Base-by-base conservation (phyloP, 2,329 filamentous ascomycete species). In the Dactylellina cionopaga region DNA sequence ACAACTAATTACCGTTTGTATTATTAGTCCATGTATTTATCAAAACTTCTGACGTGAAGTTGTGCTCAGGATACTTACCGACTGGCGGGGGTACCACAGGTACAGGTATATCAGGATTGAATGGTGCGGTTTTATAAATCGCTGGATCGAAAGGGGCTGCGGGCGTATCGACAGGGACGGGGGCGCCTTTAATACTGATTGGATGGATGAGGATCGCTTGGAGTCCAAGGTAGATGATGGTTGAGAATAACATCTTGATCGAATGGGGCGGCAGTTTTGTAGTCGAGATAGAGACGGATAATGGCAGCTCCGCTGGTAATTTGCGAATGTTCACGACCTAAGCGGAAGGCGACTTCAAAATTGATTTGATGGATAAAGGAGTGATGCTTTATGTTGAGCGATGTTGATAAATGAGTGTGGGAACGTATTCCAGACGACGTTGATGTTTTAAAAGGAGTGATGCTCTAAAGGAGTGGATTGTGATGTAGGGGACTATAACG, bases 61-160 rank as follows among this genome's bases (percentile, higher is more conserved):
- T 47, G 13, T 24, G 44, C 37, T 10, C 7, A 19, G 17, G 46
- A 13, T 60, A 31, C 58, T 52, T 65, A 72, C 68, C 22, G 4
- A 19, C 13, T 39, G 68, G 59, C 11, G 68, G 43, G 4, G 41
- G n/a, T 4, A 72, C 68, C 10, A 33, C 52, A 7, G 68, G 68
- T 5, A 72, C 68, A 4, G 68, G 68, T 15, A 72, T 72, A 4
- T 56, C 55, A 11, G 68, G 59, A 31, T 72, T 72, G 44, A 65
- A 72, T 3, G 59, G 52, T 19, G 68, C 31, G 35, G 10, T 19
- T 35, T 72, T 72, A 11, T 51, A 41, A 17, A 52, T 46, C 37
- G 51, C 55, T 2, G 52, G 19, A 25, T 55, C 52, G 13, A 60
- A 44, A 25, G 37, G 49, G 15, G 46, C 44, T 9, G 22, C 37